A percentile compares a stretch with the other conserved stretches of the same genome.
These are phyloP conservation scores for Trametes cingulata DNA, from an alignment of 768 basidiomycete genomes.

Conservation along the genomic window DNA sequence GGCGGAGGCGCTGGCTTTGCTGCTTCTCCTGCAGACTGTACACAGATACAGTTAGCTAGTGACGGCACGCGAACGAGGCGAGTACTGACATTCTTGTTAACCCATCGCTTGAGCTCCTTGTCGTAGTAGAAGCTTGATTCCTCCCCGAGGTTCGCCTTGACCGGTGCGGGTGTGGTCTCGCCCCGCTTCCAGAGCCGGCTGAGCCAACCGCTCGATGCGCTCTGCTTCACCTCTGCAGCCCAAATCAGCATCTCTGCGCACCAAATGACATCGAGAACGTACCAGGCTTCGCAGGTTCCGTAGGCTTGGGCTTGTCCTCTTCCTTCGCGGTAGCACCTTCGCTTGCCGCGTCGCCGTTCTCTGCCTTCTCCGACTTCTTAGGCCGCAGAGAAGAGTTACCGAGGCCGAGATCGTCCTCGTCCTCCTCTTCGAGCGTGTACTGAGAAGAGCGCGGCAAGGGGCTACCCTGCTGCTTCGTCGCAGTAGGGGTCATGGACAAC, in stretches of 20 bases:
- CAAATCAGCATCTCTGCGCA: neutral
- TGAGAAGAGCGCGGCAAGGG: conserved; percentile 15
- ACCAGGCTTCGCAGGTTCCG: conserved; percentile 18
- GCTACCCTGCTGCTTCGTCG: conserved; percentile 19
- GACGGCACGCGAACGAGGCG: neutral
- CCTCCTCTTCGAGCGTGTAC: conserved; percentile 49
- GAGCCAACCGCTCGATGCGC: conserved; percentile 63
- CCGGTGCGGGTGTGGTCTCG: conserved; percentile 62
- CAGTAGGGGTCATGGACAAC: conserved; percentile 40
- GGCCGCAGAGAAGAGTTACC: conserved; percentile 63
- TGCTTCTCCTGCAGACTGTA: conserved; percentile 56
- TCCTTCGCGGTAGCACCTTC: conserved; percentile 9
- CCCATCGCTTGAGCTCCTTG: conserved; percentile 93
- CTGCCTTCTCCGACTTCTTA: conserved; percentile 19
- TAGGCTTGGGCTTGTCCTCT: conserved; percentile 35
- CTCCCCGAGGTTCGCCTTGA: conserved; percentile 92
- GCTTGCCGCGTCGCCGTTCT: conserved; percentile 5
- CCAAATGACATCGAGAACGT: neutral
- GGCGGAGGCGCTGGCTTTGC: conserved; percentile 61
- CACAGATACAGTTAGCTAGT: neutral
- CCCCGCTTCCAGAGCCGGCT: conserved; percentile 77
- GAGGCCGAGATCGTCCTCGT: conserved; percentile 88
- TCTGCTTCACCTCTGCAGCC: conserved; percentile 28
- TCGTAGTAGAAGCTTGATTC: conserved; percentile 91
- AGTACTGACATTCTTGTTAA: conserved; percentile 80